These are phyloP conservation scores for Chlamydomonas sp. DNA, from an alignment of 139 green algal genomes.

Conservation along the genomic window DNA sequence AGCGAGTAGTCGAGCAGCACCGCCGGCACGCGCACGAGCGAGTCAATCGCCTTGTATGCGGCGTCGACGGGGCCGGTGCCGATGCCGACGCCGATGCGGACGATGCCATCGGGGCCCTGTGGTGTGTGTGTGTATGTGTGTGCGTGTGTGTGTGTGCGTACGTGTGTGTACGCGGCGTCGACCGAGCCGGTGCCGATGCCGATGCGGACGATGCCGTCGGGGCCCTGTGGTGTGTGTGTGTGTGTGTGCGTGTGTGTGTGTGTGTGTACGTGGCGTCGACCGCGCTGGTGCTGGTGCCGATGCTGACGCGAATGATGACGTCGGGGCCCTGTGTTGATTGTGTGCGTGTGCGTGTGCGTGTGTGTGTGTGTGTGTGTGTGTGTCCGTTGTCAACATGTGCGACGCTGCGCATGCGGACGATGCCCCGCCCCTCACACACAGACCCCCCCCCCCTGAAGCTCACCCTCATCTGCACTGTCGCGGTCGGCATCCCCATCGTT, in stretches of 20 bases:
- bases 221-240: no score
- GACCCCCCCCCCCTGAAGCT: no score
- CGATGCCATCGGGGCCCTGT: slow-evolving; percentile 83
- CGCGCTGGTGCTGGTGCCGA: neutral
- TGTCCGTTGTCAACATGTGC: no score
- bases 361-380: slow-evolving; percentile 4
- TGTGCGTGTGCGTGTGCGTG: neutral
- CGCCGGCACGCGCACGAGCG: slow-evolving; percentile 51
- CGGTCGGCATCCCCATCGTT: slow-evolving; percentile 91
- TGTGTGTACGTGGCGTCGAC: neutral
- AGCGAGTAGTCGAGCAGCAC: slow-evolving; percentile 48
- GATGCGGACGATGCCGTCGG: neutral
- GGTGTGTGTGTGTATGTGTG: slow-evolving; percentile 1
- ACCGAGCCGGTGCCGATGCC: neutral
- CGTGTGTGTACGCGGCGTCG: neutral
- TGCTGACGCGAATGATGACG: neutral
- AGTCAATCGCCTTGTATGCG: slow-evolving; percentile 90
- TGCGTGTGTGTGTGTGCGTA: neutral
- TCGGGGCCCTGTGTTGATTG: slow-evolving; percentile 46
- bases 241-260: neutral
- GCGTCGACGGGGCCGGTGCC: slow-evolving; percentile 91
- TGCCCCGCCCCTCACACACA: slow-evolving; percentile 51
- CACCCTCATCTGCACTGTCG: slow-evolving; percentile 91
- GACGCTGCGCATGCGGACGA: no score
- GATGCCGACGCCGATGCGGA: slow-evolving; percentile 54